Percentiles rank a stretch among this genome's conserved stretches.
Conservation (phyloP, 1,139 yeast genomes). For the Barnettozyma hawaiiensis region DNA sequence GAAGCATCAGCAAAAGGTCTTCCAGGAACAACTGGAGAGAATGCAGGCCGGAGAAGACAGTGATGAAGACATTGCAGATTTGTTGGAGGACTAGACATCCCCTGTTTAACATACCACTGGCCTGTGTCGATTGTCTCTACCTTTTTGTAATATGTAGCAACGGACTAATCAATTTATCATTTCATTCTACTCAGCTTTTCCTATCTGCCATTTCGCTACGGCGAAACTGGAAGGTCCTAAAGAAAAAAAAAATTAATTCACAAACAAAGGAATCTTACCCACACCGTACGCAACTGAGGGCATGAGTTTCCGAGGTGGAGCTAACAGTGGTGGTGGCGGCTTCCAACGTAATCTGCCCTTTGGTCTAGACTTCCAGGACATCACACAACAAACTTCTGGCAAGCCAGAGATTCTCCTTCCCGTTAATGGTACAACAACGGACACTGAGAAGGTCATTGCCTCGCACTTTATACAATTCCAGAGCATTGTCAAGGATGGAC, state of each 20-base stretch:
- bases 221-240: neutral
- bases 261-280: neutral
- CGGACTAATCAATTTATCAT: too few relatives aligned
- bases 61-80: constrained; percentile 56
- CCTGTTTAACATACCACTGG: neutral
- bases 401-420: constrained; percentile 46
- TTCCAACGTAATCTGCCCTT: constrained; percentile 47
- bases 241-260: neutral
- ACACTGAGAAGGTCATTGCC: constrained; percentile 54
- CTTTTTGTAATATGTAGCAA: too few relatives aligned
- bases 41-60: constrained; percentile 46
- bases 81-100: constrained; percentile 46
- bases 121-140: neutral
- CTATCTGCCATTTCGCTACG: neutral
- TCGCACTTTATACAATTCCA: constrained; percentile 58
- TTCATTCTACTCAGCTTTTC: too few relatives aligned
- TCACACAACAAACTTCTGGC: constrained; percentile 26
- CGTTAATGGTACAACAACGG: constrained; percentile 56
- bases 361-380: constrained; percentile 63
- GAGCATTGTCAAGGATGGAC: constrained; percentile 61
- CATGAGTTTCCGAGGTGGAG: constrained; percentile 40
- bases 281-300: neutral
- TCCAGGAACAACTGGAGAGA: constrained; percentile 44
- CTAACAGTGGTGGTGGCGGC: constrained; percentile 26
- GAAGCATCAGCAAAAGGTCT: constrained; percentile 46